Base-by-base conservation (phyloP, 1,139 yeast species). In the Candida sp. region DNA sequence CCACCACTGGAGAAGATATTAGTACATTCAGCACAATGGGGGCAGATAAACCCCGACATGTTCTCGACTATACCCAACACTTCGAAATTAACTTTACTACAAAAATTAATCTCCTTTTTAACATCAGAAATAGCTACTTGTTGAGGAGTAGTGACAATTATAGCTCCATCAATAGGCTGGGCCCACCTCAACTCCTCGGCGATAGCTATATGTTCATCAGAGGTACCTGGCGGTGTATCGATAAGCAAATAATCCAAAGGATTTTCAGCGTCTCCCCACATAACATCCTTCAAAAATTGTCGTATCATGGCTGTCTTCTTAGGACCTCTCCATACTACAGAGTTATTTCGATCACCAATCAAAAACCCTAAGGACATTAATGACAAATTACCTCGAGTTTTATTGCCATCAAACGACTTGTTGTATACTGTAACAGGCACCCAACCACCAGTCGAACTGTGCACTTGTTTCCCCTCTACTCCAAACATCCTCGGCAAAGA, bases 311-410 rank as follows among this genome's bases (percentile, higher is more conserved):
- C 97, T 0, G 98, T 91, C 61, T 95, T 95, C 63, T 91, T 90
- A 2, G 99, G 99, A 0, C 99, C 99, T 57, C 98, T 75, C 99
- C 99, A 95, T 6, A 93, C 97, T 29, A 95, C 95, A 21, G 96
- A 83, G 55, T 86, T 87, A 22, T 95, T 96, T 46, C 98, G 67
- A 58, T 87, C 83, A 15, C 86, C 84, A 7, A 93, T 64, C 38
- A 95, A 63, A 57, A 95, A 93, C 3, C 99, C 99, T n/a, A 95
- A 67, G 4, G 97, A 88, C 87, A 93, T 90, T 39, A 91, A 75
- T 36, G 81, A 64, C 8, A 84, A 57, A 38, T 61, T 63, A 3
- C 78, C 78, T 23, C 64, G 43, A 8, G 25, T 15, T 42, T 69
- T 46, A 53, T 63, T 44, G 21, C 48, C 49, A 52, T 64, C 73